Conservation (phyloP, 2,329 filamentous ascomycete species). For the Phialophora macrospora region DNA sequence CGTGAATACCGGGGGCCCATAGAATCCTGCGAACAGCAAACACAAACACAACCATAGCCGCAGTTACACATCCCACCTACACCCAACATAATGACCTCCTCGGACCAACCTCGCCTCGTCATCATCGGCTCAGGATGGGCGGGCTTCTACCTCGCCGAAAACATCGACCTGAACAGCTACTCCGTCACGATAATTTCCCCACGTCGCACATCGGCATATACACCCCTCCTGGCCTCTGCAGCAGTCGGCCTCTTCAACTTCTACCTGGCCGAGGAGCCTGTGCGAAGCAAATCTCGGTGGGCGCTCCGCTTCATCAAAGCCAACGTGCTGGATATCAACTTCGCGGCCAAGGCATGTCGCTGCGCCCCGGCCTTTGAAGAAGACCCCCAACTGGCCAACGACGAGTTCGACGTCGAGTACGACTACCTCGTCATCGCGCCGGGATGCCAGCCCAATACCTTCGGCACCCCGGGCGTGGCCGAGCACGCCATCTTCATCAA, state of each 20-base stretch:
- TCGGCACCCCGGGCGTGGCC: constrained; percentile 48
- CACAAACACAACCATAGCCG: background rate
- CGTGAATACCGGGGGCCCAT: background rate
- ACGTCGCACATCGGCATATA: constrained; percentile 51
- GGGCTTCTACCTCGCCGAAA: constrained; percentile 51
- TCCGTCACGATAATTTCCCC: constrained; percentile 51
- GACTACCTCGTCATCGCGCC: constrained; percentile 52
- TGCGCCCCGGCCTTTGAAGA: constrained; percentile 48
- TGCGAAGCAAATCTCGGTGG: constrained; percentile 45
- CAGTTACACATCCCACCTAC: background rate
- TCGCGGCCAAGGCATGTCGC: constrained; percentile 43
- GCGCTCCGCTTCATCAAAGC: constrained; percentile 49
- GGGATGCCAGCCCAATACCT: constrained; percentile 50
- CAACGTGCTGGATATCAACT: constrained; percentile 47
- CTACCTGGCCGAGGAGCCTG: constrained; percentile 52
- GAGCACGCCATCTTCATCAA: constrained; percentile 48
- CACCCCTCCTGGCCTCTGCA: constrained; percentile 53
- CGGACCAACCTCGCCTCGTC: constrained; percentile 30
- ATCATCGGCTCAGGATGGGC: constrained; percentile 47
- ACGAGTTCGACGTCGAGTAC: constrained; percentile 48
- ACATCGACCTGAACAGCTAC: constrained; percentile 48
- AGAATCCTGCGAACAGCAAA: background rate
- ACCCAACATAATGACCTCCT: background rate
- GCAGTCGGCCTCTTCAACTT: constrained; percentile 54
- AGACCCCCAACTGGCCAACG: constrained; percentile 32